Conservation (phyloP, 2,329 filamentous ascomycete species). For the Fusarium redolens region DNA sequence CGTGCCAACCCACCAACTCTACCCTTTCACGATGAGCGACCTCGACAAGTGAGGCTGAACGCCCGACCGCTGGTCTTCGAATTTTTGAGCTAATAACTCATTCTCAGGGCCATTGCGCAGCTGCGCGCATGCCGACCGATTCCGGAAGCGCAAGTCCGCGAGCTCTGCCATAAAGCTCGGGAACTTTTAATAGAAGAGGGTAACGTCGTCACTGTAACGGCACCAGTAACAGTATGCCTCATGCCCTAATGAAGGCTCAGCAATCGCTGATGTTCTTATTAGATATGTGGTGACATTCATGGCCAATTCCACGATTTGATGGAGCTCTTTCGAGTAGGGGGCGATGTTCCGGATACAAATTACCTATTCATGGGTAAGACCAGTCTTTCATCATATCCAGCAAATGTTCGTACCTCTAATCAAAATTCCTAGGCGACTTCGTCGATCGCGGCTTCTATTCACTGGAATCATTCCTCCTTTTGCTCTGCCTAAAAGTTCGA, state of each 20-base stretch:
- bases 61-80: constrained; percentile 6
- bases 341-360: constrained; percentile 94
- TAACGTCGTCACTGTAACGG: constrained; percentile 94
- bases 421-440: constrained; percentile 77
- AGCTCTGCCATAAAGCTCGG: constrained; percentile 96
- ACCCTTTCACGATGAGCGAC: constrained; percentile 78
- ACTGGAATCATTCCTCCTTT: constrained; percentile 93
- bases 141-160: constrained; percentile 92
- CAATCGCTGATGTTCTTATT: constrained; percentile 21
- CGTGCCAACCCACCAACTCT: constrained; percentile 26
- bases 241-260: background rate
- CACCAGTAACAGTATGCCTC: constrained; percentile 83
- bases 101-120: constrained; percentile 86
- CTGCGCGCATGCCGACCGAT: constrained; percentile 96
- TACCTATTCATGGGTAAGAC: constrained; percentile 92
- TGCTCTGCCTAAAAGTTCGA: constrained; percentile 95
- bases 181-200: constrained; percentile 97
- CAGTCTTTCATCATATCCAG: background rate
- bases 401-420: constrained; percentile 17
- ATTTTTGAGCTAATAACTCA: constrained; percentile 19
- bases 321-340: constrained; percentile 94
- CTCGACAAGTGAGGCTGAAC: constrained; percentile 78
- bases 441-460: constrained; percentile 99
- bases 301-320: constrained; percentile 97
- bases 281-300: constrained; percentile 97